Evolutionary conservation across 805 yeast genomes (phyloP).

Genomic region (Candida qinlingensis): DNA sequence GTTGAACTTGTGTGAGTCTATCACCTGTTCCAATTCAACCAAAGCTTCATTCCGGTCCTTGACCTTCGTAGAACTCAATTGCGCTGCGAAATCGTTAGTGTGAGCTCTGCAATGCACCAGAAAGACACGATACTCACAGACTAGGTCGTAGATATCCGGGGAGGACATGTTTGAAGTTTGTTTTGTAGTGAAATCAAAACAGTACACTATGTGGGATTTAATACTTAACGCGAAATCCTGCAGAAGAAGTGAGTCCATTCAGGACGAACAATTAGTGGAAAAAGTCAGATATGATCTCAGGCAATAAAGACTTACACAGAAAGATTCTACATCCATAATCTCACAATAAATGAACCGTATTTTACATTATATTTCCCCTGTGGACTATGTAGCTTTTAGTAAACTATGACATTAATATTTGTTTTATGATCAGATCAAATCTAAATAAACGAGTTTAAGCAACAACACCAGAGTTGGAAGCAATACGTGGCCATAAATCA

Average conservation of each 20-base stretch:
- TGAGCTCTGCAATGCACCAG: neutral
- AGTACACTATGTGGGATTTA: neutral
- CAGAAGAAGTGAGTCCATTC: no score
- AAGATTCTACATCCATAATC: neutral
- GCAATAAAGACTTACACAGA: neutral
- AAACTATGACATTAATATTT: constrained; percentile 24
- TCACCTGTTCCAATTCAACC: constrained; percentile 29
- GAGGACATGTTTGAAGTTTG: constrained; percentile 7
- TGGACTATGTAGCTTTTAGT: constrained; percentile 17
- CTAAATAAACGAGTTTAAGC: constrained; percentile 81
- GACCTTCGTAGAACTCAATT: constrained; percentile 43
- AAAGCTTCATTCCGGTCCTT: constrained; percentile 53
- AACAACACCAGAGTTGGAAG: constrained; percentile 99
- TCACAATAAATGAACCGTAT: constrained; percentile 13
- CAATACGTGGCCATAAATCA: constrained; percentile 99
- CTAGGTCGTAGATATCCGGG: constrained; percentile 3
- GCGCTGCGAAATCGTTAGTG: constrained; percentile 14
- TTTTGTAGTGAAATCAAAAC: neutral
- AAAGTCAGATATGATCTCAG: no score
- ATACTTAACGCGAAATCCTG: no score
- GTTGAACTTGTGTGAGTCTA: constrained; percentile 19
- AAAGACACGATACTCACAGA: neutral
- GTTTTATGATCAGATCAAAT: constrained; percentile 17
- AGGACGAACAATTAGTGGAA: no score
- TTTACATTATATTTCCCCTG: constrained; percentile 21